A percentile compares a stretch with the other conserved stretches of the same genome.
Conservation (phyloP, 164 flowering plant genomes). For the Amborella trichopoda region DNA sequence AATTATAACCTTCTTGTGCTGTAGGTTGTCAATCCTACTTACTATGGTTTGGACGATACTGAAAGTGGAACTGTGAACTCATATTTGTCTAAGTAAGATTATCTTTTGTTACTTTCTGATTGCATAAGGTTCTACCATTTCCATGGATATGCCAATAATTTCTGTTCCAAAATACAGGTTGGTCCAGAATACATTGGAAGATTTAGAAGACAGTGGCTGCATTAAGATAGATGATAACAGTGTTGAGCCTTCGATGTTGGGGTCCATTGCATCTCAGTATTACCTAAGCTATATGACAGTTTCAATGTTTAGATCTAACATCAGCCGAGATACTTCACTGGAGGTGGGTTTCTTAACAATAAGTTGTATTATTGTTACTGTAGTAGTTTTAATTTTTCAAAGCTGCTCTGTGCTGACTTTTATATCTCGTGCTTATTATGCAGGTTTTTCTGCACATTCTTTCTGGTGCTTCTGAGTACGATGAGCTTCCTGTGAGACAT, state of each 20-base stretch:
- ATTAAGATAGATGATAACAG: conserved; percentile 60
- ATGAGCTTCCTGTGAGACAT: conserved; percentile 98
- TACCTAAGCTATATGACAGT: conserved; percentile 89
- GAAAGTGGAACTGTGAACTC: conserved; percentile 55
- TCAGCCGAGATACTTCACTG: conserved; percentile 77
- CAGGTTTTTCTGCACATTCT: conserved; percentile 82
- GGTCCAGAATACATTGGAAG: conserved; percentile 82
- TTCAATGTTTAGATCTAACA: conserved; percentile 94
- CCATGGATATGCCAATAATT: neutral
- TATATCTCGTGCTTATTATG: neutral
- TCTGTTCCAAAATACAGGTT: conserved; percentile 36
- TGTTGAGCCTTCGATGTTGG: conserved; percentile 81
- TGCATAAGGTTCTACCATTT: neutral
- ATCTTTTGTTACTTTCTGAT: conserved; percentile 1
- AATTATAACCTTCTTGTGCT: too few relatives aligned
- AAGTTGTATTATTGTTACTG: neutral
- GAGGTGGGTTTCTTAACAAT: conserved; percentile 43
- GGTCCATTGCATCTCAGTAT: conserved; percentile 92
- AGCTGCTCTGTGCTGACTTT: neutral
- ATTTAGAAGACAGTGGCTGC: conserved; percentile 95
- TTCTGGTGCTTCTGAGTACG: conserved; percentile 87
- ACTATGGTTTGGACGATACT: conserved; percentile 74
- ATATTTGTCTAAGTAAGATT: conserved; percentile 66
- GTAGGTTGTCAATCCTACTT: conserved; percentile 91
- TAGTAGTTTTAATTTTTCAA: neutral